phyloP scores from a whole-genome alignment of 345 rosid genomes.

The Brassica carinata region DNA sequence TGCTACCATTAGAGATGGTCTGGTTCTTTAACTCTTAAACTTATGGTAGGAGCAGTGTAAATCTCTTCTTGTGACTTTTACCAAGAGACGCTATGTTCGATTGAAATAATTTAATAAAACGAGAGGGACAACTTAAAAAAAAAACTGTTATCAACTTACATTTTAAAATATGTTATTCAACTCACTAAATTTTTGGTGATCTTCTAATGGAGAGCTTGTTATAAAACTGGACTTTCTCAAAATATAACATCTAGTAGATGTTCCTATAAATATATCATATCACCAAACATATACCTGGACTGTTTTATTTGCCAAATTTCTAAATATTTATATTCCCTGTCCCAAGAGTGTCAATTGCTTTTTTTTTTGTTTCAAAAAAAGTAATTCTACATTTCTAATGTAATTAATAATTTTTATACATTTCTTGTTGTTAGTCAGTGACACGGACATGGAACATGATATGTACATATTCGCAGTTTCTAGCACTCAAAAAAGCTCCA shows the following conservation, averaged over 20 bases:
- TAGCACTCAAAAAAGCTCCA: neutral
- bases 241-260: neutral
- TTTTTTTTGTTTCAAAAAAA: too few species aligned
- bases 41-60: neutral
- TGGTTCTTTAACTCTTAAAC: constrained; percentile 42
- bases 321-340: too few species aligned
- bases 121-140: neutral
- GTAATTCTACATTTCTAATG: too few species aligned
- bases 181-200: neutral
- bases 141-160: neutral
- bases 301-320: too few species aligned
- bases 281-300: too few species aligned
- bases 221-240: neutral
- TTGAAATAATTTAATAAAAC: neutral
- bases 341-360: too few species aligned
- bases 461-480: neutral
- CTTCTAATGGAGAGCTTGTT: neutral
- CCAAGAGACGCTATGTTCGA: neutral
- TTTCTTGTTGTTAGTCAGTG: too few species aligned
- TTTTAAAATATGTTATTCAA: neutral
- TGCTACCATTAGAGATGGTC: constrained; percentile 69
- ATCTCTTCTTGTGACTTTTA: neutral
- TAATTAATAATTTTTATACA: too few species aligned
- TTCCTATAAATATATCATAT: too few species aligned
- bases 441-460: neutral